Evolutionary conservation across 2,329 filamentous ascomycete species (phyloP).

Genomic region (Trichoderma harzianum): DNA sequence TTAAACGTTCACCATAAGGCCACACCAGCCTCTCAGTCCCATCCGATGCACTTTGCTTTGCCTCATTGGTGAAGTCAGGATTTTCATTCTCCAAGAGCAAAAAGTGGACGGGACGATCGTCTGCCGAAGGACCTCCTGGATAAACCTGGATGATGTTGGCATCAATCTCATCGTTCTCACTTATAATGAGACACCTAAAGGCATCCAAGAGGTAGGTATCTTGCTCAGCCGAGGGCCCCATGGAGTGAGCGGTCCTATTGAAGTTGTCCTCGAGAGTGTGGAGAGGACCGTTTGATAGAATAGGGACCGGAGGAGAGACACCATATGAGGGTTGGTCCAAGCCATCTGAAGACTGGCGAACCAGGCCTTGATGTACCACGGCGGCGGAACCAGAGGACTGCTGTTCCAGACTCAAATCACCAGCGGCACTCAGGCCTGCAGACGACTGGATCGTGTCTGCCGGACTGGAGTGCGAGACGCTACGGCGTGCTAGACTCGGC

Average conservation of each 20-base stretch:
- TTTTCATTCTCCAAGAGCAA: slow-evolving; percentile 43
- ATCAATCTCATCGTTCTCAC: slow-evolving; percentile 42
- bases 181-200: slow-evolving; percentile 45
- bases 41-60: slow-evolving; percentile 38
- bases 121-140: slow-evolving; percentile 32
- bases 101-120: slow-evolving; percentile 44
- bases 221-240: slow-evolving; percentile 45
- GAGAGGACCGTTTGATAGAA: slow-evolving; percentile 18
- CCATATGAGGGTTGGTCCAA: slow-evolving; percentile 1
- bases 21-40: slow-evolving; percentile 42
- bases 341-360: slow-evolving; percentile 17
- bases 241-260: slow-evolving; percentile 42
- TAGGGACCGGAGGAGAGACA: slow-evolving; percentile 1
- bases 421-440: slow-evolving; percentile 9
- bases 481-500: slow-evolving; percentile 9
- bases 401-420: background rate
- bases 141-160: slow-evolving; percentile 44
- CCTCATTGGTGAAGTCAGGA: slow-evolving; percentile 40
- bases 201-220: slow-evolving; percentile 45
- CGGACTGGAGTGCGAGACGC: slow-evolving; percentile 16
- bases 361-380: slow-evolving; percentile 28
- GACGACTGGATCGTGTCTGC: slow-evolving; percentile 17
- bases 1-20: slow-evolving; percentile 38
- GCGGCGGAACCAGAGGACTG: slow-evolving; percentile 20
- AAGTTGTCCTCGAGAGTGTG: slow-evolving; percentile 42